Conservation (phyloP, 2,329 filamentous ascomycete genomes). For the Fusarium chuoi region DNA sequence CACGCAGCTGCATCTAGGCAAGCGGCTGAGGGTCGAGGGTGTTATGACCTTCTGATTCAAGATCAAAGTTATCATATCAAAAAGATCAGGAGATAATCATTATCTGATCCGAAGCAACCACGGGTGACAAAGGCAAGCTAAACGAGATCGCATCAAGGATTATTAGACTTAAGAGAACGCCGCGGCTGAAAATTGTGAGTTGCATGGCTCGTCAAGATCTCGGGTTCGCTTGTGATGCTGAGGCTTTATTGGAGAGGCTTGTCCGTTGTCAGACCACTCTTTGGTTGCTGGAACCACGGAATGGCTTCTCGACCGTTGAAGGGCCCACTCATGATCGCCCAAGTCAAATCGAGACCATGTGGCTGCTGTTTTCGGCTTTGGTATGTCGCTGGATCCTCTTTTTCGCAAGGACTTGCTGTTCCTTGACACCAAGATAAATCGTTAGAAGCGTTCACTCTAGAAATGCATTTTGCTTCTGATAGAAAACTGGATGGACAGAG, state of each 20-base stretch:
- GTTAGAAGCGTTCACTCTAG: not conserved
- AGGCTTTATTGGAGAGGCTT: not conserved
- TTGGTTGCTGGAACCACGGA: conserved; percentile 7
- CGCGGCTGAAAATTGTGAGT: conserved; percentile 8
- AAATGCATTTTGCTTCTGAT: not conserved
- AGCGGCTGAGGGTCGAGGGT: conserved; percentile 1
- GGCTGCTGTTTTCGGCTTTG: conserved; percentile 33
- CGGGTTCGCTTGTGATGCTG: conserved; percentile 1
- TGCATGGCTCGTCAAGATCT: not conserved
- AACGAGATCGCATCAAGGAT: not conserved
- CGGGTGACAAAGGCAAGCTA: not conserved
- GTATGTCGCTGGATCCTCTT: conserved; percentile 35
- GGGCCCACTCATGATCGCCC: conserved; percentile 17
- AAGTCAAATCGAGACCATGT: conserved; percentile 15
- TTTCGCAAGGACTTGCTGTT: not conserved
- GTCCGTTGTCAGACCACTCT: conserved; percentile 15
- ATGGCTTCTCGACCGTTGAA: conserved; percentile 36
- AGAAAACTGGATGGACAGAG: not conserved
- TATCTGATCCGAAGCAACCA: conserved; percentile 24
- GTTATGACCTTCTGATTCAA: not conserved
- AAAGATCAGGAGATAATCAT: conserved; percentile 29
- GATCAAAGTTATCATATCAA: conserved; percentile 38
- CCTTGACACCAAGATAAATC: not conserved
- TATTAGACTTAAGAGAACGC: not conserved
- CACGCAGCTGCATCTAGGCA: not conserved